Evolutionary conservation across 2,329 filamentous ascomycete species (phyloP), one percentile per base, ranked within the genome.

Genomic region (Cadophora malorum): DNA sequence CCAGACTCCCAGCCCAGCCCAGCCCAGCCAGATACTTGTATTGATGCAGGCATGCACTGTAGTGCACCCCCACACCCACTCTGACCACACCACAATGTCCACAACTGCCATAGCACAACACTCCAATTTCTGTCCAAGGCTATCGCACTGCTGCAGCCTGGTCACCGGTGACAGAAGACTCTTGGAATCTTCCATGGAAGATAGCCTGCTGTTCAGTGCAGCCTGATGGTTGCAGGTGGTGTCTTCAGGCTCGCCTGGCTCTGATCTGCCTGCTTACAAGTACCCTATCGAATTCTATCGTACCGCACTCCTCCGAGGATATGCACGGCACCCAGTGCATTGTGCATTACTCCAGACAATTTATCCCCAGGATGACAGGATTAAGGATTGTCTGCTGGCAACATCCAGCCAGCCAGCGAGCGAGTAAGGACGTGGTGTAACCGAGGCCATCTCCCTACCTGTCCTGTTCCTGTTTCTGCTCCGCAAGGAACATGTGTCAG

Each of bases 291-390:
- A 47, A 63, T 23, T 52, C 33, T 45, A 25, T 19, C 56, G 33
- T 45, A 45, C 56, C 21, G 56, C 19, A 59, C 35, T 21, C 3
- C 33, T 59, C 21, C 56, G 35, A 45, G 41, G n/a, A 59, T 28
- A 25, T 59, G 56, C 56, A 59, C 56, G 21, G 56, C 35, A 59
- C 56, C 33, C 56, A 25, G 33, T 23, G 56, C 56, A 41, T 59
- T 59, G 56, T 59, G 56, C 33, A 41, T 59, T 41, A 59, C 33
- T 59, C 56, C 56, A 59, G 33, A 59, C 45, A 21, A 33, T 62
- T 33, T 33, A 47, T 49, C 59, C 45, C 59, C 23, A 60, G 38
- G 38, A 61, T 45, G 58, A 33, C 35, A 33, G 59, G 41, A 62
- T 62, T 62, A 62, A 31, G 59, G 59, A 49, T 21, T 49, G 25